Evolutionary conservation across 192 early-diverging fungal genomes (phyloP).

Genomic region (Backusella westeae): DNA sequence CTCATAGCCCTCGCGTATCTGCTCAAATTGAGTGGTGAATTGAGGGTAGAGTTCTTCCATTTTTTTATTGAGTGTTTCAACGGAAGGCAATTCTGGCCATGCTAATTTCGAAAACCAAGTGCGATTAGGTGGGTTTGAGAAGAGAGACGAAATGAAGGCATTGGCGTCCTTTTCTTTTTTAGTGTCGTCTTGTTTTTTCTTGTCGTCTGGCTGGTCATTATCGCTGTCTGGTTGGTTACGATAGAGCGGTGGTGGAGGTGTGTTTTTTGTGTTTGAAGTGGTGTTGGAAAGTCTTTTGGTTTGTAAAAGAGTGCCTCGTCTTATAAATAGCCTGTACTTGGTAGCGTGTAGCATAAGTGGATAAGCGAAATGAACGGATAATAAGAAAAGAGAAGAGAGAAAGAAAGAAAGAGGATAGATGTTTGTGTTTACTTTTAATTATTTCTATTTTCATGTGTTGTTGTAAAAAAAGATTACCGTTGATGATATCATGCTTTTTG

Average conservation of each 20-base stretch:
- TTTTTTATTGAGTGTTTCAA: conserved; percentile 19
- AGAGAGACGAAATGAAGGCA: neutral
- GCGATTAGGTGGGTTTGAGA: neutral
- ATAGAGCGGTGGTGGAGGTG: neutral
- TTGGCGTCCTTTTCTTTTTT: neutral
- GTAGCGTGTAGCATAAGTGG: neutral
- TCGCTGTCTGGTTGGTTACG: neutral
- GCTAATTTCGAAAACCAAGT: conserved; percentile 9
- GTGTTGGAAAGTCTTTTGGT: neutral
- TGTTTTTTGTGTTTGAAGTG: neutral
- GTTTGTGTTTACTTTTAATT: neutral
- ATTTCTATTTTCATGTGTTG: neutral
- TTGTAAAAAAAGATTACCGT: neutral
- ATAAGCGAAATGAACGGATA: neutral
- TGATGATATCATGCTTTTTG: neutral
- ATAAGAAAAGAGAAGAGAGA: neutral
- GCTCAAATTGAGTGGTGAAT: conserved; percentile 21
- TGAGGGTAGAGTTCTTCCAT: conserved; percentile 18
- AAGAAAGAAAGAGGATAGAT: neutral
- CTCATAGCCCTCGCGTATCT: conserved; percentile 17
- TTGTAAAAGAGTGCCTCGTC: neutral
- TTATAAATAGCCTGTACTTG: neutral
- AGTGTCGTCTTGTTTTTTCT: neutral
- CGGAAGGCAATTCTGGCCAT: conserved; percentile 11
- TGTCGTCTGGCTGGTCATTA: neutral